phyloP scores from a whole-genome alignment of 1,284 basidiomycete species.

The Cutaneotrichosporon dermatis region DNA sequence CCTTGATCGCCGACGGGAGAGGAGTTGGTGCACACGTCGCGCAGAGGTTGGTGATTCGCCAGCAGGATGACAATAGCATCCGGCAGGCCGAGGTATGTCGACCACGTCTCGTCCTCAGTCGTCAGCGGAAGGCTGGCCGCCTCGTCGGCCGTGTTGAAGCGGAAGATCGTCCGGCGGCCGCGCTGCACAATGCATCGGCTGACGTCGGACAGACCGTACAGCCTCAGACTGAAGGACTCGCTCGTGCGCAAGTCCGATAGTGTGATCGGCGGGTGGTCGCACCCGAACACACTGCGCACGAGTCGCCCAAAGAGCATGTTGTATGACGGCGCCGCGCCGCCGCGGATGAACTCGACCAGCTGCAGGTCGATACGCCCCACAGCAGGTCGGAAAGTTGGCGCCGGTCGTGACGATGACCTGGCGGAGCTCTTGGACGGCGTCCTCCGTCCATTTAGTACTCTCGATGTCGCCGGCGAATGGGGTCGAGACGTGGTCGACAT shows the following conservation, averaged over 20 bases:
- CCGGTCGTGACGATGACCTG: slow-evolving; percentile 21
- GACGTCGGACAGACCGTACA: slow-evolving; percentile 29
- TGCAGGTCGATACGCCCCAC: slow-evolving; percentile 35
- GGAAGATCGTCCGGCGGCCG: slow-evolving; percentile 21
- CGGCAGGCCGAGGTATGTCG: slow-evolving; percentile 32
- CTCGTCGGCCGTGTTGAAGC: slow-evolving; percentile 7
- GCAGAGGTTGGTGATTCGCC: slow-evolving; percentile 29
- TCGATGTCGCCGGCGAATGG: slow-evolving; percentile 29
- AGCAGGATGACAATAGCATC: slow-evolving; percentile 31
- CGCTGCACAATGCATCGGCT: slow-evolving; percentile 31
- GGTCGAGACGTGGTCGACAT: slow-evolving; percentile 29
- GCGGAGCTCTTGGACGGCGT: slow-evolving; percentile 25
- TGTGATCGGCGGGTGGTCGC: slow-evolving; percentile 18
- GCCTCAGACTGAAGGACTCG: slow-evolving; percentile 24
- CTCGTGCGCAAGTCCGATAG: slow-evolving; percentile 20
- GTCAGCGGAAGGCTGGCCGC: slow-evolving; percentile 4
- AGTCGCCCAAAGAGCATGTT: slow-evolving; percentile 29
- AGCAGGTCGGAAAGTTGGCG: slow-evolving; percentile 27
- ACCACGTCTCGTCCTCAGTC: slow-evolving; percentile 26
- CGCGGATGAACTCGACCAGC: slow-evolving; percentile 29
- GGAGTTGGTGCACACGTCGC: slow-evolving; percentile 8
- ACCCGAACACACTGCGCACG: slow-evolving; percentile 18
- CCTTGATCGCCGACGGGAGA: slow-evolving; percentile 8
- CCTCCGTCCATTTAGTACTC: slow-evolving; percentile 32
- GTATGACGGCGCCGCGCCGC: slow-evolving; percentile 29